Evolutionary conservation across 306 rosid genomes (phyloP).

Genomic region (Gleditsia sinensis): DNA sequence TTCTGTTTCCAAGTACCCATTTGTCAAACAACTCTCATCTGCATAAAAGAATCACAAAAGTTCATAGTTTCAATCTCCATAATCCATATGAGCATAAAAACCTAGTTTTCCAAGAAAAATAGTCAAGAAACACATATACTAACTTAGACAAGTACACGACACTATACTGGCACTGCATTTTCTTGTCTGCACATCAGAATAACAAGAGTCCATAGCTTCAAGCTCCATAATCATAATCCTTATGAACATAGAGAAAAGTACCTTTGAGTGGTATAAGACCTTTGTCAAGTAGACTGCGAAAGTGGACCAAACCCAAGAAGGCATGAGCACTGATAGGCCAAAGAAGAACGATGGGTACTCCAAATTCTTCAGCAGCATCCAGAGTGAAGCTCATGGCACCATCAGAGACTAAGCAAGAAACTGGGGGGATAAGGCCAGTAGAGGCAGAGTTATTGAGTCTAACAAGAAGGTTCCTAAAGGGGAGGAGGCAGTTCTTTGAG

Average conservation of each 20-base stretch:
- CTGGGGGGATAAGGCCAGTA: neutral
- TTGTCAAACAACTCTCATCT: neutral
- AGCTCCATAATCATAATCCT: too few species aligned
- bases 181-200: too few species aligned
- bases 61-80: neutral
- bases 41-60: neutral
- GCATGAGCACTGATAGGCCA: constrained; percentile 28
- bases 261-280: constrained; percentile 37
- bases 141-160: too few species aligned
- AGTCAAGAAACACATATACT: too few species aligned
- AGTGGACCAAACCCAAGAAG: neutral
- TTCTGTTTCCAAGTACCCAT: constrained; percentile 21
- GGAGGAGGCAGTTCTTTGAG: constrained; percentile 8
- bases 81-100: too few species aligned
- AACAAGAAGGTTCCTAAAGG: constrained; percentile 1
- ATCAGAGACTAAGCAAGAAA: constrained; percentile 28
- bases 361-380: constrained; percentile 5
- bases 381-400: constrained; percentile 19
- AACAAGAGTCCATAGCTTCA: too few species aligned
- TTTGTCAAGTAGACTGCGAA: neutral
- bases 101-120: too few species aligned
- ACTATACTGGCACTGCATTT: too few species aligned
- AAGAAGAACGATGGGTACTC: neutral
- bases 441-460: neutral
- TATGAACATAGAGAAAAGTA: neutral